Evolutionary conservation across 148 eudicot genomes (phyloP).

Genomic region (Nepenthes mirabilis): DNA sequence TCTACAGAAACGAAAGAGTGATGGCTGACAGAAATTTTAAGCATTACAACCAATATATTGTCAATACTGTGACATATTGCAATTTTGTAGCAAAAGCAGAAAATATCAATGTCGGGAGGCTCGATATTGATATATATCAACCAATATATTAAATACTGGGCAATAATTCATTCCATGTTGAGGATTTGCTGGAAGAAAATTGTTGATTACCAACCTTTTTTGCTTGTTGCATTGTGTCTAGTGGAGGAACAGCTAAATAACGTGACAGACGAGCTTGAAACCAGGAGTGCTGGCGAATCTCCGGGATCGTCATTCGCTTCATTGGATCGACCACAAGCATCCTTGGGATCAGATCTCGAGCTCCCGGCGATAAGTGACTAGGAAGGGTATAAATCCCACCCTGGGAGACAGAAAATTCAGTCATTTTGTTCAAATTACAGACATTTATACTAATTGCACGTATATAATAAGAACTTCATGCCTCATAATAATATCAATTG

Average conservation of each 20-base stretch:
- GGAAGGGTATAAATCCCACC: conserved; percentile 98
- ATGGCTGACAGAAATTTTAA: not conserved
- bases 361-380: conserved; percentile 81
- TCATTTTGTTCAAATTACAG: not conserved
- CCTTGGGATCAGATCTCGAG: conserved; percentile 90
- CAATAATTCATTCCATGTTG: too few species aligned
- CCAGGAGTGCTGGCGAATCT: conserved; percentile 83
- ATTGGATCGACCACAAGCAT: conserved; percentile 95
- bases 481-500: too few species aligned
- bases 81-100: not conserved
- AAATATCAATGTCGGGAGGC: too few species aligned
- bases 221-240: conserved; percentile 84
- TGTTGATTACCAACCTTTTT: conserved; percentile 49
- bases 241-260: conserved; percentile 92
- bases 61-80: not conserved
- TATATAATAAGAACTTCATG: too few species aligned
- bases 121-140: too few species aligned
- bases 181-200: too few species aligned
- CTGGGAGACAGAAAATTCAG: conserved; percentile 18
- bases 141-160: too few species aligned
- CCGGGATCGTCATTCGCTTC: conserved; percentile 89
- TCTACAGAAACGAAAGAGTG: conserved; percentile 21
- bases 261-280: conserved; percentile 94
- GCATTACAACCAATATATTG: too few species aligned
- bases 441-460: too few species aligned